Evolutionary conservation across 257 asterid genomes (phyloP), one percentile per base, ranked within the genome.

Genomic region (Lantana camara): DNA sequence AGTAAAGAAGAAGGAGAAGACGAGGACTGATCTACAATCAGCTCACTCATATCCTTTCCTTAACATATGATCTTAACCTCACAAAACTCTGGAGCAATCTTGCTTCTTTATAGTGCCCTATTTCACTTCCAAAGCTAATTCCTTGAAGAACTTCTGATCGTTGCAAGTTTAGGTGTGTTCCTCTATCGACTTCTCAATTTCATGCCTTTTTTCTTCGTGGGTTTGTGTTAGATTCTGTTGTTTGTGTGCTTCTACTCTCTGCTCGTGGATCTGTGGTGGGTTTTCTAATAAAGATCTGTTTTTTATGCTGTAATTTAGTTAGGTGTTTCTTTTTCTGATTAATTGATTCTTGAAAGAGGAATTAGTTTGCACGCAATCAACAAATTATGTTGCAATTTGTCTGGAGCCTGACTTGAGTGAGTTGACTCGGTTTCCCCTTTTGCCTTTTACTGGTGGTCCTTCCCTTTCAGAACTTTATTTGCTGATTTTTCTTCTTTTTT

Each of bases 21-120:
- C 5, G 70, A 44, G 11, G 1, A 10, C 1, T 1, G 1, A 35
- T 68, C 77, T 27, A 27, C 5, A 40, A 48, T 61, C 64, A 50
- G 14, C 63, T 79, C 83, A 0, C 64, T 56, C 47, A 80, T 58
- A 32, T 91, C 91, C 70, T 80, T 86, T 16, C 98, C 98, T 49
- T 88, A 86, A 41, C 89, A 83, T 76, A 91, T 84, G 60, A 88
- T 74, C 73, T 84, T 88, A 7, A 91, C 84, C 70, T 88, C 88
- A 53, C 98, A 91, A 59, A 63, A 75, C 15, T 79, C 87, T 0
- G 95, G 92, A 45, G 86, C 92, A 44, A 66, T 69, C 49, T 72
- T n/a, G n/a, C n/a, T 56, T 71, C 44, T 53, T 72, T 20, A 37
- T 46, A 42, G 40, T n/a, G 51, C 47, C 55, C 41, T 50, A 24